A percentile compares a stretch with the other conserved stretches of the same genome.
Conservation (phyloP, 495 filamentous ascomycete genomes). For the Niebla homalea region DNA sequence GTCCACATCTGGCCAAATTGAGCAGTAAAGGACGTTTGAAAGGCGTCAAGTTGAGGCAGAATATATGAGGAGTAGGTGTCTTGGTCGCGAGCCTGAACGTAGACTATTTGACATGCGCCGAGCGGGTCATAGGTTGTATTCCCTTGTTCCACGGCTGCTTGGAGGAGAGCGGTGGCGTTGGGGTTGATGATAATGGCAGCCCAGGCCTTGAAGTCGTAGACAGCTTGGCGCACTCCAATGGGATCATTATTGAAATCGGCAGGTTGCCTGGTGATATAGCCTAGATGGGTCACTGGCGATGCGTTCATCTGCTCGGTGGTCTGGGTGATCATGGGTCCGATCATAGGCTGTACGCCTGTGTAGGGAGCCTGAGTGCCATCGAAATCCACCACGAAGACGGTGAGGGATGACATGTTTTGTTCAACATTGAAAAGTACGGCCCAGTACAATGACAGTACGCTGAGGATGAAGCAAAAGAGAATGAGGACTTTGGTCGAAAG, state of each 20-base stretch:
- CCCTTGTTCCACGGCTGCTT: conserved; percentile 38
- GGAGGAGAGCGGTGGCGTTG: conserved; percentile 50
- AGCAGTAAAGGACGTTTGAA: conserved; percentile 31
- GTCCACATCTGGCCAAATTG: conserved; percentile 44
- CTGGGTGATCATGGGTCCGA: conserved; percentile 43
- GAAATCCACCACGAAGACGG: conserved; percentile 53
- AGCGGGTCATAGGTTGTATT: conserved; percentile 52
- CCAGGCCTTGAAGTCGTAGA: conserved; percentile 51
- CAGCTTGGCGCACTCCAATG: conserved; percentile 41
- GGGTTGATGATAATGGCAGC: conserved; percentile 52
- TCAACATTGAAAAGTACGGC: conserved; percentile 39
- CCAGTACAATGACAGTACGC: conserved; percentile 49
- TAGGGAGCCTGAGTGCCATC: conserved; percentile 45
- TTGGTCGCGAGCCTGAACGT: conserved; percentile 46
- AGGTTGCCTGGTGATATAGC: conserved; percentile 37
- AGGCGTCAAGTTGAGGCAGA: conserved; percentile 31
- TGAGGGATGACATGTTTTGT: conserved; percentile 32
- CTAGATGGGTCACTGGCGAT: conserved; percentile 26
- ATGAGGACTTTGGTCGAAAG: conserved; percentile 31
- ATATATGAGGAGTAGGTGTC: conserved; percentile 41
- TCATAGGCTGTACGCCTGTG: conserved; percentile 30
- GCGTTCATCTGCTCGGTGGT: conserved; percentile 25
- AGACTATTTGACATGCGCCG: conserved; percentile 46
- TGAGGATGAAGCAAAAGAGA: conserved; percentile 39
- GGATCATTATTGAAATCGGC: conserved; percentile 45